A percentile compares a stretch with the other conserved stretches of the same genome.
Evolutionary conservation across 1,284 basidiomycete species (phyloP).

Genomic region (Cryptococcus depauperatus): DNA sequence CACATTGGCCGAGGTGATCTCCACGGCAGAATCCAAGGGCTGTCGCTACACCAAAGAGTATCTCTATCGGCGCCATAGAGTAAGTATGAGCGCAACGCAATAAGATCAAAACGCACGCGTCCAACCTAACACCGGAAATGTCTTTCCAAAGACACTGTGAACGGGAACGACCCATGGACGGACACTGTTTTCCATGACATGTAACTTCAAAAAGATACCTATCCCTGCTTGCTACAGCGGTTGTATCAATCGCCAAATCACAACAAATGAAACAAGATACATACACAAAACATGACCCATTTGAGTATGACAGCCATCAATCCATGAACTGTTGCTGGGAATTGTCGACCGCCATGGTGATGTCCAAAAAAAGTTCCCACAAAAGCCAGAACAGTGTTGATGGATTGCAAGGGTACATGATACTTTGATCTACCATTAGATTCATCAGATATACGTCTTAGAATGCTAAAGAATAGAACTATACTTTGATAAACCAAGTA

Average conservation of each 20-base stretch:
- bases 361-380: slow-evolving; percentile 71
- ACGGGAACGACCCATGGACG: slow-evolving; percentile 63
- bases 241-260: not conserved
- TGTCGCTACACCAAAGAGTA: slow-evolving; percentile 46
- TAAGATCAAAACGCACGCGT: slow-evolving; percentile 54
- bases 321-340: slow-evolving; percentile 61
- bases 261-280: slow-evolving; percentile 1
- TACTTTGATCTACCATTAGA: slow-evolving; percentile 50
- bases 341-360: slow-evolving; percentile 66
- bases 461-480: not conserved
- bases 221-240: slow-evolving; percentile 54
- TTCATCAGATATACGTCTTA: not conserved
- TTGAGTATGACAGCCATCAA: slow-evolving; percentile 62
- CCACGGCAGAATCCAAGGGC: slow-evolving; percentile 57
- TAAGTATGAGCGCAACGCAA: slow-evolving; percentile 48
- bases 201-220: slow-evolving; percentile 87
- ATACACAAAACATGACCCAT: slow-evolving; percentile 52
- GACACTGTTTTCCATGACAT: slow-evolving; percentile 71
- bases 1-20: slow-evolving; percentile 66
- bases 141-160: slow-evolving; percentile 76
- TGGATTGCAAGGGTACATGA: slow-evolving; percentile 75
- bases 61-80: slow-evolving; percentile 21
- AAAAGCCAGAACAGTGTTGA: slow-evolving; percentile 60
- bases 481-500: slow-evolving; percentile 67
- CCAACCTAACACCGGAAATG: slow-evolving; percentile 83